Conservation (phyloP, 1,139 yeast species). For the Pichia norvegensis region DNA sequence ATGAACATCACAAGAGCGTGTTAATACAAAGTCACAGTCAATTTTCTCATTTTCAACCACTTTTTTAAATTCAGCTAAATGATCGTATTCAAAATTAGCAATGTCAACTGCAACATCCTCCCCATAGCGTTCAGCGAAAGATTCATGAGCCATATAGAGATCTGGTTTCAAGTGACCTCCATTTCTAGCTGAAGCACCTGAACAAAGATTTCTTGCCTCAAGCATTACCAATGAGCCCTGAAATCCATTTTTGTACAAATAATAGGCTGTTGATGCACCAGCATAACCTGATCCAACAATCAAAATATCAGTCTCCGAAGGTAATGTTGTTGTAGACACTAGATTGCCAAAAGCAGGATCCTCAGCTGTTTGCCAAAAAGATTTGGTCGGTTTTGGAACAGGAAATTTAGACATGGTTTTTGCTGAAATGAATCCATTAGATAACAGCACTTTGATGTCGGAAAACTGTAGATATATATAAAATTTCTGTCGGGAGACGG, state of each 20-base stretch:
- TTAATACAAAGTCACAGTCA: conserved; percentile 31
- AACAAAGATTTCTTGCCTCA: conserved; percentile 37
- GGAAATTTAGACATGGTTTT: neutral
- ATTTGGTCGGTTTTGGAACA: conserved; percentile 4
- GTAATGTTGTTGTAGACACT: conserved; percentile 16
- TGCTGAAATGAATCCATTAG: too few relatives aligned
- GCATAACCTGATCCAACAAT: conserved; percentile 38
- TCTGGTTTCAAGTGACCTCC: conserved; percentile 42
- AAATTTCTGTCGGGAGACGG: neutral
- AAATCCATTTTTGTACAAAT: conserved; percentile 23
- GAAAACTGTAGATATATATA: neutral
- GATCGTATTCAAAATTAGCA: conserved; percentile 29
- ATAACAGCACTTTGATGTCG: too few relatives aligned
- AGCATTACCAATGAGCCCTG: conserved; percentile 23
- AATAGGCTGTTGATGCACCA: conserved; percentile 34
- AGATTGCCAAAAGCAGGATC: conserved; percentile 9
- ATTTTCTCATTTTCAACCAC: conserved; percentile 29
- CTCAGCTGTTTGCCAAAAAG: conserved; percentile 20
- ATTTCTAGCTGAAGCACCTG: conserved; percentile 44
- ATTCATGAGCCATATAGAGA: conserved; percentile 25
- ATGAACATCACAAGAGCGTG: conserved; percentile 27
- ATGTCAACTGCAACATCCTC: conserved; percentile 29
- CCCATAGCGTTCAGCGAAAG: conserved; percentile 24
- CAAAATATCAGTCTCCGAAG: conserved; percentile 29
- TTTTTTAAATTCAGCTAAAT: conserved; percentile 21